Conservation (phyloP, 495 filamentous ascomycete genomes). For the Penicillium steckii region DNA sequence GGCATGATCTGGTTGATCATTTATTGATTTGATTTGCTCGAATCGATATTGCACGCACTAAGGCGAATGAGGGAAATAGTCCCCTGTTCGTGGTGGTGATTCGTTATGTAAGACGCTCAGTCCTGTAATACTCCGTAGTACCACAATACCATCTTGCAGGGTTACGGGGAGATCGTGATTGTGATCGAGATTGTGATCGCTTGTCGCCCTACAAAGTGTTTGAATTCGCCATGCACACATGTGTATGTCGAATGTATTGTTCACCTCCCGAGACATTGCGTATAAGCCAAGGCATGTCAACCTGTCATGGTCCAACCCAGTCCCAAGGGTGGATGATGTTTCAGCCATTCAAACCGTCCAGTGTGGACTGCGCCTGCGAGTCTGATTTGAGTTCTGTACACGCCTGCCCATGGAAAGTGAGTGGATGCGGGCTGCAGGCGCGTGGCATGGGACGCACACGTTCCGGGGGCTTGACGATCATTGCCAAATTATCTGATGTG, state of each 20-base stretch:
- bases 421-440: neutral
- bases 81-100: neutral
- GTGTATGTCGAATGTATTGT: too few relatives aligned
- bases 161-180: neutral
- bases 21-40: conserved; percentile 10
- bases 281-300: neutral
- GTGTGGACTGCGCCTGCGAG: neutral
- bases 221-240: too few relatives aligned
- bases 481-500: neutral
- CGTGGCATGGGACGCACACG: conserved; percentile 2
- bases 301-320: conserved; percentile 2
- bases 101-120: neutral
- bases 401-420: neutral
- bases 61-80: conserved; percentile 2
- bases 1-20: conserved; percentile 9
- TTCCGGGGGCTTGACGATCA: conserved; percentile 5
- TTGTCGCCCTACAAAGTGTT: too few relatives aligned
- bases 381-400: neutral
- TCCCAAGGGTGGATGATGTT: conserved; percentile 7
- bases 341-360: conserved; percentile 1
- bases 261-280: neutral
- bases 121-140: neutral
- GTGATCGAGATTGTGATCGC: neutral
- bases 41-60: conserved; percentile 5
- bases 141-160: neutral